These are phyloP conservation scores for Geosiphon pyriformis DNA, from an alignment of 192 early-diverging fungal genomes.

Conservation along the genomic window DNA sequence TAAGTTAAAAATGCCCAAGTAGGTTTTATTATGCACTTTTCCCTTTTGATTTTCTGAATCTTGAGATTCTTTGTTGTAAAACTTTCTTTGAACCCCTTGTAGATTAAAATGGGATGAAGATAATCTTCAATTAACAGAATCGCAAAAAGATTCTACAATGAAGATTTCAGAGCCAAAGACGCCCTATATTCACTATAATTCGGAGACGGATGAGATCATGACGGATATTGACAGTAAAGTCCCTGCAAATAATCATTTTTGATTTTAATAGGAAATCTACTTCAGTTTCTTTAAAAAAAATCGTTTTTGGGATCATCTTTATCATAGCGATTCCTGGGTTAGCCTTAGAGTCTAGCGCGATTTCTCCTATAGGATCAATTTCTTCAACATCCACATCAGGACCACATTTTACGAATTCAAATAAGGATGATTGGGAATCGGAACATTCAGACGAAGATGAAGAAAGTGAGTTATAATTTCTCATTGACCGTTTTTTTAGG, in stretches of 20 bases:
- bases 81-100: background rate
- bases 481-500: background rate
- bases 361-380: conserved; percentile 17
- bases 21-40: background rate
- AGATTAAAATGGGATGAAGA: conserved; percentile 94
- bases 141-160: conserved; percentile 89
- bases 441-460: conserved; percentile 53
- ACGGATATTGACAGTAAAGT: conserved; percentile 47
- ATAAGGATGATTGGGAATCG: conserved; percentile 52
- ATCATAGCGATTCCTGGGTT: conserved; percentile 16
- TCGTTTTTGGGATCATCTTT: background rate
- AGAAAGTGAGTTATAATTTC: conserved; percentile 36
- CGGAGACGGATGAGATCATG: conserved; percentile 67
- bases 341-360: background rate
- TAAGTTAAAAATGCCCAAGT: conserved; percentile 11
- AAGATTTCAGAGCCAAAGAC: conserved; percentile 96
- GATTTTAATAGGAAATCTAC: background rate
- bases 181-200: conserved; percentile 88
- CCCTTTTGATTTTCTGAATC: background rate
- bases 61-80: background rate
- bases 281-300: background rate
- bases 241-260: background rate
- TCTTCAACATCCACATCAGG: conserved; percentile 14
- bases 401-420: conserved; percentile 21
- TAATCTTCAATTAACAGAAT: conserved; percentile 82